Evolutionary conservation across 257 asterid genomes (phyloP), one percentile per base, ranked within the genome.

Genomic region (Jasminum sambac): DNA sequence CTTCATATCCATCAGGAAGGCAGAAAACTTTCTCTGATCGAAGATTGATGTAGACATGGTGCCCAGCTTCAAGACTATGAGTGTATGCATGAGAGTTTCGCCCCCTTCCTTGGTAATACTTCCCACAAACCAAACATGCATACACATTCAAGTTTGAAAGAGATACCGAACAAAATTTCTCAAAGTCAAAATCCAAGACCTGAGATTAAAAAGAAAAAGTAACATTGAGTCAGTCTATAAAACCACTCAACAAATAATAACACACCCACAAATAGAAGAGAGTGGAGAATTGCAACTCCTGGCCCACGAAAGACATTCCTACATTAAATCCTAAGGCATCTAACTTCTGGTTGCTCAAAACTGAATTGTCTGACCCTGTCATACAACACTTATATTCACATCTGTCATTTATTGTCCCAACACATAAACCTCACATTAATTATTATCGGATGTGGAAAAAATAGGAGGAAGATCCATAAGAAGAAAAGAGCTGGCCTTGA

Each of bases 1-100:
- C 85, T 81, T 95, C 98, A 77, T 95, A 95, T 78, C 98, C 99
- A 87, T 95, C 98, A 65, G 99, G 98, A 82, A 95, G 98, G 79
- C 98, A 95, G 80, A 85, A 95, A 72, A 91, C 96, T 83, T 91
- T 91, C 85, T 95, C 98, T 11, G 96, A 88, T 50, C 83, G 89
- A 64, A 95, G 96, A 85, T 95, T 95, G 81, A 95, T 95, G 87
- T 75, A 95, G 50, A 95, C 97, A 72, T 95, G 99, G 78, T 95
- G 99, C 26, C 84, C 97, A 38, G 97, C 98, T 84, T 95, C 99
- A 66, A 91, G 96, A 78, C 99, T 95, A 68, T 95, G 99, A 21
- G 98, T 95, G 78, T 91, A 95, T 62, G 98, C 99, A 81, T 88
- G 96, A 61, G 99, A 95, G 75, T 91, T 95, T 36, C 77, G 90